These are phyloP conservation scores for Sutorius eximius DNA, from an alignment of 1,284 basidiomycete genomes.

Conservation along the genomic window DNA sequence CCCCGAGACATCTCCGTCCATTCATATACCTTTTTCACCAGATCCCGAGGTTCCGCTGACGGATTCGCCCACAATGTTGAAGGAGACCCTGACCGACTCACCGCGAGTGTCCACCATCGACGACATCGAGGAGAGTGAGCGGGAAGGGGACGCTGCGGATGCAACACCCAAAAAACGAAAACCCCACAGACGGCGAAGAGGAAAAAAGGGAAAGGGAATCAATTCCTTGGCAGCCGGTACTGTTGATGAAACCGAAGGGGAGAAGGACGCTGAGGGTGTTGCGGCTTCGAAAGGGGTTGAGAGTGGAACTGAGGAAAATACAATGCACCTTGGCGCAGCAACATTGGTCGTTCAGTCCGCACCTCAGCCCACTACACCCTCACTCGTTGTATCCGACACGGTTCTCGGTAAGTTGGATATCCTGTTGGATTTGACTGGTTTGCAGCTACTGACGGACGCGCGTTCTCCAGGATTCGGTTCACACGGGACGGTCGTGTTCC, in stretches of 20 bases:
- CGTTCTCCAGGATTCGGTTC: conserved; percentile 81
- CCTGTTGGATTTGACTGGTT: not conserved
- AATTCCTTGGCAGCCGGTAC: conserved; percentile 30
- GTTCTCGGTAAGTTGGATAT: conserved; percentile 62
- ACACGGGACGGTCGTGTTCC: conserved; percentile 93
- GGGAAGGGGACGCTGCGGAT: conserved; percentile 48
- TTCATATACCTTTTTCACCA: not conserved
- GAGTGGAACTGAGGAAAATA: conserved; percentile 13
- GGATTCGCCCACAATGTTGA: conserved; percentile 7
- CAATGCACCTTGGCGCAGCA: conserved; percentile 6
- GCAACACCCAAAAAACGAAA: conserved; percentile 49
- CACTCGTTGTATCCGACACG: conserved; percentile 71
- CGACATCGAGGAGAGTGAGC: conserved; percentile 58
- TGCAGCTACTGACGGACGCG: not conserved
- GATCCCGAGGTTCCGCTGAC: conserved; percentile 5
- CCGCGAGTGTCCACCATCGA: conserved; percentile 14
- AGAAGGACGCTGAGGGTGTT: conserved; percentile 24
- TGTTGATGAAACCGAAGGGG: conserved; percentile 34
- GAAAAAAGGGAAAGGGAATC: conserved; percentile 48
- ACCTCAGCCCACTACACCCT: conserved; percentile 30
- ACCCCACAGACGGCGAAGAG: conserved; percentile 39
- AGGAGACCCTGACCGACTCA: conserved; percentile 9
- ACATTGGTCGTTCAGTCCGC: conserved; percentile 29
- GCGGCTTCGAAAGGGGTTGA: conserved; percentile 9
- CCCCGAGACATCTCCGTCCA: not conserved